These are phyloP conservation scores for Favolaschia claudopus DNA, from an alignment of 768 basidiomycete species.

Conservation along the genomic window DNA sequence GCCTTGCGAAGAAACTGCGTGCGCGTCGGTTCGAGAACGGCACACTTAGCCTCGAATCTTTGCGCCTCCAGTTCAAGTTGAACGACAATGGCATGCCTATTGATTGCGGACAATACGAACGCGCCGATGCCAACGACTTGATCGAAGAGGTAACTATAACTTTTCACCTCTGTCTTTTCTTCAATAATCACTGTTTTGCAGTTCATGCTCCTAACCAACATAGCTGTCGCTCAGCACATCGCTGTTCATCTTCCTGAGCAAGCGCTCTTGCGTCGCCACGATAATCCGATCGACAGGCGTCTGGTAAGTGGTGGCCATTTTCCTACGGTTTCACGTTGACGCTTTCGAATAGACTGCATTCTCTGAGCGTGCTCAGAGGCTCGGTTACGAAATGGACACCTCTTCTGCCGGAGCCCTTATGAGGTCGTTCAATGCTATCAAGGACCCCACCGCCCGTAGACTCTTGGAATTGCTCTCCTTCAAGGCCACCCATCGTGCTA, in stretches of 20 bases:
- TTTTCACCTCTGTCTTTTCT: neutral
- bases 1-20: conserved; percentile 76
- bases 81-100: conserved; percentile 81
- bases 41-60: conserved; percentile 73
- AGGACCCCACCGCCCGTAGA: conserved; percentile 74
- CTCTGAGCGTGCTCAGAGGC: conserved; percentile 78
- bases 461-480: conserved; percentile 85
- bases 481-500: conserved; percentile 94
- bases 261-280: conserved; percentile 94
- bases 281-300: conserved; percentile 90
- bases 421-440: conserved; percentile 79
- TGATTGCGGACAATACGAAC: conserved; percentile 76
- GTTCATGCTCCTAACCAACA: conserved; percentile 96
- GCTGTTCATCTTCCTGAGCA: conserved; percentile 96
- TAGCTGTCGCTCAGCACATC: conserved; percentile 89
- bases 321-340: conserved; percentile 22
- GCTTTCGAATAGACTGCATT: conserved; percentile 68
- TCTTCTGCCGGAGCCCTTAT: conserved; percentile 84
- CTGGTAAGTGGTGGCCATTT: conserved; percentile 58
- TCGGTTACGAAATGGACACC: conserved; percentile 84
- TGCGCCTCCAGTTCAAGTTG: conserved; percentile 77
- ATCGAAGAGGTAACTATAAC: conserved; percentile 89
- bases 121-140: conserved; percentile 76
- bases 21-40: conserved; percentile 81
- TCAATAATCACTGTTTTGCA: conserved; percentile 37